Percentiles rank a stretch among this genome's conserved stretches.
Conservation (phyloP, 192 early-diverging fungal genomes). For the Podila epigama region DNA sequence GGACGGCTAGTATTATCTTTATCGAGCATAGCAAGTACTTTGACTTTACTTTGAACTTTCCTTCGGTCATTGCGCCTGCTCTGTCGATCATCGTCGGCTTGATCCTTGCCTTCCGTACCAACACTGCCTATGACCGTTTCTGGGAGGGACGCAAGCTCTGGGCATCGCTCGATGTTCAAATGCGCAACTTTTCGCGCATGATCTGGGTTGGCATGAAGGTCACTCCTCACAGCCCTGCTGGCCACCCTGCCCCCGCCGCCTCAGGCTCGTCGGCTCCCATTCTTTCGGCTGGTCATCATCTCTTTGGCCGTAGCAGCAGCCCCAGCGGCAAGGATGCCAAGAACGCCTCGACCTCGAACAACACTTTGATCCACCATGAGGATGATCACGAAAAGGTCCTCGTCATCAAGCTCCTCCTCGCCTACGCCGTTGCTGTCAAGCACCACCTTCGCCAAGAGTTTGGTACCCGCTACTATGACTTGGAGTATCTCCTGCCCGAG, state of each 20-base stretch:
- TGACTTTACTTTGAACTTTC: constrained; percentile 7
- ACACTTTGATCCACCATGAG: constrained; percentile 16
- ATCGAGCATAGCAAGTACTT: constrained; percentile 11
- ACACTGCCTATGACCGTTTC: constrained; percentile 77
- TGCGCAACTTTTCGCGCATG: constrained; percentile 71
- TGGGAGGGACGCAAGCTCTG: constrained; percentile 91
- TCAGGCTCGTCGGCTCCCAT: background rate
- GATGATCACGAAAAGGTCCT: constrained; percentile 63
- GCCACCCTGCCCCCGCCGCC: background rate
- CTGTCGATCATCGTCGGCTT: constrained; percentile 67
- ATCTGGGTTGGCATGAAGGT: constrained; percentile 66
- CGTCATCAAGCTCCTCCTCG: constrained; percentile 59
- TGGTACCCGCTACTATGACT: constrained; percentile 62
- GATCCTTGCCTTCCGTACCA: constrained; percentile 84
- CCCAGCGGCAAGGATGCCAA: background rate
- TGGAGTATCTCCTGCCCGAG: constrained; percentile 56
- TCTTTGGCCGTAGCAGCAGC: constrained; percentile 25
- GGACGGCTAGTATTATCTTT: background rate
- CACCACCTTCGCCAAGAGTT: constrained; percentile 72
- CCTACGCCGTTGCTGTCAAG: constrained; percentile 63
- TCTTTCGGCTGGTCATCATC: constrained; percentile 5
- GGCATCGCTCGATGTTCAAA: constrained; percentile 70
- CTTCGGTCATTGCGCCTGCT: constrained; percentile 32
- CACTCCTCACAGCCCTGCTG: background rate
- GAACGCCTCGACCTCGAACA: constrained; percentile 14